phyloP scores from a whole-genome alignment of 108 stramenopile species.

The Bacterosira constricta region DNA sequence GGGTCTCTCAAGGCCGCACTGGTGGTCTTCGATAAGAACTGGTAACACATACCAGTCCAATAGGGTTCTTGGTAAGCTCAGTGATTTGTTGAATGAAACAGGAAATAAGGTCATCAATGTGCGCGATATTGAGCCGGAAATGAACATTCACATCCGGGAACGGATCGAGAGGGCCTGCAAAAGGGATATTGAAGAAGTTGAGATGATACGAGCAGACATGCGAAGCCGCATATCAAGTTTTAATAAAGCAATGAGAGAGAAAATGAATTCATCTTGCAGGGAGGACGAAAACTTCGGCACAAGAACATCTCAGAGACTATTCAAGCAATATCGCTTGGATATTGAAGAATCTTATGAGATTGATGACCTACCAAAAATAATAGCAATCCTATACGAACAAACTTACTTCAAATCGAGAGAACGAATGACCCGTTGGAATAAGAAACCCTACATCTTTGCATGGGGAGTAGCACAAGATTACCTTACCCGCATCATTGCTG shows the following conservation, averaged over 20 bases:
- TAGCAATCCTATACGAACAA: constrained; percentile 8
- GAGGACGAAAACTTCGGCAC: no score
- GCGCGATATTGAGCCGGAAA: background rate
- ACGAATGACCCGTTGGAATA: background rate
- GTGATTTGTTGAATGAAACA: constrained; percentile 2
- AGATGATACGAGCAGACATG: background rate
- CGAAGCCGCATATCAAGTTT: no score
- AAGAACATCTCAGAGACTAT: no score
- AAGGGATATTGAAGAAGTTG: background rate
- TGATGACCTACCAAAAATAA: background rate
- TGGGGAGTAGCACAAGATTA: constrained; percentile 8
- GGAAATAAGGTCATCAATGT: background rate
- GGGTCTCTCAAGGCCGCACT: no score
- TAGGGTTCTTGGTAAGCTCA: constrained; percentile 4
- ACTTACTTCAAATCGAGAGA: constrained; percentile 1
- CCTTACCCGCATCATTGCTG: constrained; percentile 11
- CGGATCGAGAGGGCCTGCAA: background rate
- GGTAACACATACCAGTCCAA: constrained; percentile 7
- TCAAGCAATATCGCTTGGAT: no score
- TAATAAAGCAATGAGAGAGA: no score
- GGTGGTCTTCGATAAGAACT: background rate
- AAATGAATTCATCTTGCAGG: no score
- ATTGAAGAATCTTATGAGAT: background rate
- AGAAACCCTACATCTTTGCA: constrained; percentile 5
- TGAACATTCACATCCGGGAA: background rate